Conservation (phyloP, 1,284 basidiomycete species). For the Phellinidium pouzarii region DNA sequence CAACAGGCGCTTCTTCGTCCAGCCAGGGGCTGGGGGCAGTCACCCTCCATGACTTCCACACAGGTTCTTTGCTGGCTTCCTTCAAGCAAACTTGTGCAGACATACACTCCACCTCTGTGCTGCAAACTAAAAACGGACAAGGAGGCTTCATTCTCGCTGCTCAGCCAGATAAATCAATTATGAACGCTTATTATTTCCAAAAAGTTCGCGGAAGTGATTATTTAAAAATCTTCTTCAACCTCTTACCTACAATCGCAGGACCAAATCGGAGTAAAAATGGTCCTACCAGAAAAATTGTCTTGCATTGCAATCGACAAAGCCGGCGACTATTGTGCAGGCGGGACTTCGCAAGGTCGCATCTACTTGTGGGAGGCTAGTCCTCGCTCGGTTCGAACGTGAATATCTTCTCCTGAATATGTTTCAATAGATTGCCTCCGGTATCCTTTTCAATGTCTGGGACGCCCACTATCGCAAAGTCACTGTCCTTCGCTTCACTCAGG, state of each 20-base stretch:
- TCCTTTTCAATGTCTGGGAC: slow-evolving; percentile 85
- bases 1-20: slow-evolving; percentile 43
- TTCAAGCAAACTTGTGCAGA: slow-evolving; percentile 70
- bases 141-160: slow-evolving; percentile 73
- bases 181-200: slow-evolving; percentile 81
- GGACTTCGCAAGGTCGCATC: slow-evolving; percentile 82
- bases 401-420: slow-evolving; percentile 20
- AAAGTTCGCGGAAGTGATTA: slow-evolving; percentile 42
- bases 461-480: slow-evolving; percentile 91
- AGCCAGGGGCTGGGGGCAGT: slow-evolving; percentile 52
- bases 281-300: slow-evolving; percentile 83
- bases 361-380: slow-evolving; percentile 89
- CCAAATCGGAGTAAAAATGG: slow-evolving; percentile 79
- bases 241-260: slow-evolving; percentile 46
- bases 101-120: slow-evolving; percentile 49
- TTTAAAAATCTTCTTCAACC: background rate
- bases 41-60: slow-evolving; percentile 66
- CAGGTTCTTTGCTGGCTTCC: slow-evolving; percentile 56
- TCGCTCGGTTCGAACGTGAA: slow-evolving; percentile 4
- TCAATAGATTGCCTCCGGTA: slow-evolving; percentile 78
- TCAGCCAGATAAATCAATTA: slow-evolving; percentile 72
- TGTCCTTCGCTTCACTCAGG: slow-evolving; percentile 76
- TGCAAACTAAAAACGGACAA: slow-evolving; percentile 57
- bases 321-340: slow-evolving; percentile 80
- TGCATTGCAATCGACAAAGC: slow-evolving; percentile 71